Evolutionary conservation across 257 asterid genomes (phyloP).

Genomic region (Sherardia arvensis): DNA sequence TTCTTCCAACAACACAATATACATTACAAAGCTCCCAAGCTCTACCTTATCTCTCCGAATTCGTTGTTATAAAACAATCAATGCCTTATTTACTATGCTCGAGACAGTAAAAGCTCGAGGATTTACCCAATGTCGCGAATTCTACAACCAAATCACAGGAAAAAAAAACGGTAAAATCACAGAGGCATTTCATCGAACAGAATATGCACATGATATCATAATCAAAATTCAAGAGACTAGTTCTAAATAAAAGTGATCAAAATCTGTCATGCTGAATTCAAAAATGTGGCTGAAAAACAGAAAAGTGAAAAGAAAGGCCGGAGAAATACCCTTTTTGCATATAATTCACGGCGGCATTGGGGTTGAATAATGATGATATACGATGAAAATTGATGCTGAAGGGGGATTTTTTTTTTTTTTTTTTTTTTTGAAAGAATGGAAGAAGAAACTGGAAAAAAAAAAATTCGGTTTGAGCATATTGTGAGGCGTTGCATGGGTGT

Average conservation of each 20-base stretch:
- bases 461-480: not conserved
- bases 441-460: constrained; percentile 11
- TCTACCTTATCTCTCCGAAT: not conserved
- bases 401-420: too few relatives aligned
- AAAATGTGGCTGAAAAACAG: not conserved
- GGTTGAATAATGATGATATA: not conserved
- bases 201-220: not conserved
- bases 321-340: not conserved
- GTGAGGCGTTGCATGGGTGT: constrained; percentile 25
- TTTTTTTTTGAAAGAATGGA: constrained; percentile 1
- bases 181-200: not conserved
- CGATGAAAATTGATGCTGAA: constrained; percentile 1
- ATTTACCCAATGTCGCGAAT: not conserved
- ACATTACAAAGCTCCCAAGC: not conserved
- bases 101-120: not conserved
- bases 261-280: not conserved
- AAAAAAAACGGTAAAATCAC: not conserved
- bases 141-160: not conserved
- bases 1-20: not conserved
- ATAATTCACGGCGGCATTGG: constrained; percentile 9
- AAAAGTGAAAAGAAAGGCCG: too few relatives aligned
- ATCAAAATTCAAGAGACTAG: too few relatives aligned
- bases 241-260: too few relatives aligned
- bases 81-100: not conserved
- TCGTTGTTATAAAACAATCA: not conserved